Evolutionary conservation across 2,329 filamentous ascomycete genomes (phyloP).

Genomic region (Calonectria leucothoes): DNA sequence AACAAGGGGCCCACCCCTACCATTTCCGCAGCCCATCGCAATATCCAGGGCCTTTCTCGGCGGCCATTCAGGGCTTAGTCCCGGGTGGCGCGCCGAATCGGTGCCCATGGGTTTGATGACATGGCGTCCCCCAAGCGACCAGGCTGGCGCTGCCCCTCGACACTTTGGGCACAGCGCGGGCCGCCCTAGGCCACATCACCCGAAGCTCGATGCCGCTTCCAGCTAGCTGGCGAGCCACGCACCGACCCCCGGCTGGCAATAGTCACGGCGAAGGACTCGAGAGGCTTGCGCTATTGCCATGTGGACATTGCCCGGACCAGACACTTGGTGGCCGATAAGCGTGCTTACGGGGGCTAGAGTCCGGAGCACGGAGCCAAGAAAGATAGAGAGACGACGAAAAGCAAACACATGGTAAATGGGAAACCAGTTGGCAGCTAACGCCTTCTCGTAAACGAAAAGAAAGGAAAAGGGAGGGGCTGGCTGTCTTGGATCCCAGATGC

Average conservation of each 20-base stretch:
- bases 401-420: background rate
- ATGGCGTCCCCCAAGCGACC: slow-evolving; percentile 10
- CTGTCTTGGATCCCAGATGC: background rate
- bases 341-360: background rate
- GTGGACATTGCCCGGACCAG: background rate
- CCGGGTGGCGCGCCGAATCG: slow-evolving; percentile 3
- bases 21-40: background rate
- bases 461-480: background rate
- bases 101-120: slow-evolving; percentile 6
- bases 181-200: slow-evolving; percentile 6
- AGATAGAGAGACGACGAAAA: background rate
- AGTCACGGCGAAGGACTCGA: background rate
- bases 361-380: background rate
- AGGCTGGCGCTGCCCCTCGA: too few species aligned
- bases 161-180: background rate
- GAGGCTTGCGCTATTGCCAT: background rate
- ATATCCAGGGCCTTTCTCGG: background rate
- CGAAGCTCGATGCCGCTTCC: background rate
- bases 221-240: background rate
- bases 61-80: slow-evolving; percentile 11
- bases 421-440: background rate
- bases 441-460: background rate
- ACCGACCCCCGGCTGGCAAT: background rate
- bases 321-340: background rate
- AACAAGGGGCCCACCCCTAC: background rate